Evolutionary conservation across 257 asterid genomes (phyloP), one percentile per base, ranked within the genome.

Genomic region (Striga asiatica): DNA sequence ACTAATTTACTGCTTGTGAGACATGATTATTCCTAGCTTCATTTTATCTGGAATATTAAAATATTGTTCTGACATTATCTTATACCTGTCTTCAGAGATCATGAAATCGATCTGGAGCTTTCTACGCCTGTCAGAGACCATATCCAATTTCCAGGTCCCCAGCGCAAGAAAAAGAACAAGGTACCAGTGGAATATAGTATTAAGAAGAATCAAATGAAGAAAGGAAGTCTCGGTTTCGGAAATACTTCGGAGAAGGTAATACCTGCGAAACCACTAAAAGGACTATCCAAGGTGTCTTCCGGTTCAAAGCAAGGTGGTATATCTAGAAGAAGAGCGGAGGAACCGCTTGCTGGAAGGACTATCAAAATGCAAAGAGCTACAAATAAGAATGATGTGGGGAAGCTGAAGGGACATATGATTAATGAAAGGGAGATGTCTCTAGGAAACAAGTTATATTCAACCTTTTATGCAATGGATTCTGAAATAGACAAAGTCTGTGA

Each of bases 1-100:
- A 56, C 62, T 92, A 75, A 84, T 92, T 56, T 92, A 84, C 75
- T 92, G 99, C 80, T 62, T 73, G 99, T 92, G 68, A 76, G 95
- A 74, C 43, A 37, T 32, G 14, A 38, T 45, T 19, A n/a, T 18
- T 52, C 25, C 25, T 10, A 20, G 14, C 42, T 57, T 63, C 48
- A 5, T 50, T 50, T 60, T 60, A 22, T 47, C 34, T 20, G 56
- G 22, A 49, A 19, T 55, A 18, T 19, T 35, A 39, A 49, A 11
- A 13, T 34, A 49, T 49, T 49, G 20, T 38, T 73, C 34, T 54
- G 16, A 50, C 19, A 57, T 27, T 22, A 51, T 38, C 46, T 38
- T 53, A 47, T 62, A 42, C 54, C 56, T 55, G 49, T 54, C 50
- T 1, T 60, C 80, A 92, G 99, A 74, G 64, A 73, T 35, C 99